Conservation (phyloP, 257 asterid genomes). For the Gynochthodes officinalis region DNA sequence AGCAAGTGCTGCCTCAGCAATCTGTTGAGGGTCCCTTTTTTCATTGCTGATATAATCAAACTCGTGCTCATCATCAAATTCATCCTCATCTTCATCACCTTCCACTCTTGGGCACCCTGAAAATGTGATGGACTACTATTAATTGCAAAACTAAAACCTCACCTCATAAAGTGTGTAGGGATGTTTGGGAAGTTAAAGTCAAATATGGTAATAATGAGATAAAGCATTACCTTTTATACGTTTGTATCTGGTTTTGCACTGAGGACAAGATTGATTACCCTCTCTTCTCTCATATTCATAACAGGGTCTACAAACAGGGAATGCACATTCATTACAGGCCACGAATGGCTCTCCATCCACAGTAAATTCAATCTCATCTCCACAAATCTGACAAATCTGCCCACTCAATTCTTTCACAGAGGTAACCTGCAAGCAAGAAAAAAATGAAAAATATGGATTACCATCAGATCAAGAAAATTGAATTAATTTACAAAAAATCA, state of each 20-base stretch:
- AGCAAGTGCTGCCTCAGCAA: conserved; percentile 46
- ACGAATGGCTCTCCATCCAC: conserved; percentile 85
- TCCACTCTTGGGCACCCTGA: conserved; percentile 93
- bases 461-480: conserved; percentile 31
- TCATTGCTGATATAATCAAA: conserved; percentile 54
- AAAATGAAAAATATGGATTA: background rate
- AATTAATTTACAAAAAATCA: background rate
- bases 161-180: background rate
- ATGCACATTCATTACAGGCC: conserved; percentile 96
- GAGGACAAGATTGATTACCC: conserved; percentile 97
- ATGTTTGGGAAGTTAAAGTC: background rate
- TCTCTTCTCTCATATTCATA: conserved; percentile 91
- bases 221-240: conserved; percentile 66
- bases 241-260: conserved; percentile 93
- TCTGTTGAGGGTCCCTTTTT: conserved; percentile 41
- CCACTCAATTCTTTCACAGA: conserved; percentile 89
- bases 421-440: conserved; percentile 58
- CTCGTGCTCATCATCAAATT: conserved; percentile 88
- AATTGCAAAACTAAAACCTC: background rate
- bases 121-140: conserved; percentile 5
- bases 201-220: background rate
- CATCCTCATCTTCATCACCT: conserved; percentile 97
- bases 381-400: conserved; percentile 97
- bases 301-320: conserved; percentile 85
- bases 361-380: conserved; percentile 80